Conservation (phyloP, 2,329 filamentous ascomycete species). For the Colletotrichum tabaci region DNA sequence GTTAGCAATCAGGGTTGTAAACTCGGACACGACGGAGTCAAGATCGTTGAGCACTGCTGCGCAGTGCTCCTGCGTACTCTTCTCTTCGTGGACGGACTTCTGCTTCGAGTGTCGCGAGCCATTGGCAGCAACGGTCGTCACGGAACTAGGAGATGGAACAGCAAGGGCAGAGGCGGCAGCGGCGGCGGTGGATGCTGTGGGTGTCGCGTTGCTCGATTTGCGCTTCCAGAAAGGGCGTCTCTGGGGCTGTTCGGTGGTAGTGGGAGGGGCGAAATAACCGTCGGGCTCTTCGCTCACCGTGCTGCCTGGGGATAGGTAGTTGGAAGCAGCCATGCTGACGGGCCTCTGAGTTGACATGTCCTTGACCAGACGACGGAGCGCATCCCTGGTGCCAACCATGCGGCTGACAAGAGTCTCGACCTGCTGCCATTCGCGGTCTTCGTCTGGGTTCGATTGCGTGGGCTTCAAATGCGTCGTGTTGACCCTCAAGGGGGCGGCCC, state of each 20-base stretch:
- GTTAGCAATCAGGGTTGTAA: constrained; percentile 81
- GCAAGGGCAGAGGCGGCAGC: constrained; percentile 57
- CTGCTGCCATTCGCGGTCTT: constrained; percentile 88
- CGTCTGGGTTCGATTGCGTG: constrained; percentile 61
- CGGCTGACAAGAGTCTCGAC: constrained; percentile 89
- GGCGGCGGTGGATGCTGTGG: constrained; percentile 59
- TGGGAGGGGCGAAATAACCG: constrained; percentile 65
- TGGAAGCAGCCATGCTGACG: constrained; percentile 51
- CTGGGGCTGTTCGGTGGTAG: constrained; percentile 64
- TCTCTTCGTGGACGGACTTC: constrained; percentile 67
- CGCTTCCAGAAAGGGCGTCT: constrained; percentile 89
- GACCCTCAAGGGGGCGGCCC: constrained; percentile 47
- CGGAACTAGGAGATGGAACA: constrained; percentile 59
- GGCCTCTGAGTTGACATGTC: constrained; percentile 81
- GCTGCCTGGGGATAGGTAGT: constrained; percentile 56
- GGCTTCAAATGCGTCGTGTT: constrained; percentile 48
- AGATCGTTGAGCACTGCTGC: constrained; percentile 87
- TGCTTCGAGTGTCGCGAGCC: constrained; percentile 51
- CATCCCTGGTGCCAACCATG: constrained; percentile 89
- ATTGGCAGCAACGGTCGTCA: constrained; percentile 51
- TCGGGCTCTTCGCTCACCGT: constrained; percentile 62
- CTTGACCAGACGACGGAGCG: constrained; percentile 86
- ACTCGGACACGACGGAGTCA: constrained; percentile 86
- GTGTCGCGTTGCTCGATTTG: constrained; percentile 78
- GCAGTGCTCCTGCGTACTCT: constrained; percentile 84